phyloP scores from a whole-genome alignment of 2,329 filamentous ascomycete genomes.

The Arthrobotrys pseudoclavata region DNA sequence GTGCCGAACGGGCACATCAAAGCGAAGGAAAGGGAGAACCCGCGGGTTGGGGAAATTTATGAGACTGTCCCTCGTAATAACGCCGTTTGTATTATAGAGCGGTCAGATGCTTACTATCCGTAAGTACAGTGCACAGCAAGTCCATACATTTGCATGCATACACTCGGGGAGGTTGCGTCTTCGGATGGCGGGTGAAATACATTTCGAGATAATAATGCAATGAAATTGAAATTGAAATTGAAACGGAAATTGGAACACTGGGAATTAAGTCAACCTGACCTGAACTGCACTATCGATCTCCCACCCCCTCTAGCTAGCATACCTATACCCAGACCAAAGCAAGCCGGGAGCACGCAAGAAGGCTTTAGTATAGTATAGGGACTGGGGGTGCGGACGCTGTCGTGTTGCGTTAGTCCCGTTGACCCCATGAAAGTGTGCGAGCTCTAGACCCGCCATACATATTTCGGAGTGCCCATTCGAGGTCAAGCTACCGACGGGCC shows the following conservation, averaged over 20 bases:
- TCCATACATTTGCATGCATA: background rate
- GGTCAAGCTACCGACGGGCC: constrained; percentile 48
- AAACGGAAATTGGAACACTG: constrained; percentile 21
- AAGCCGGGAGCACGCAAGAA: constrained; percentile 35
- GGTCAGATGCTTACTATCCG: constrained; percentile 22
- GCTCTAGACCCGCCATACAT: constrained; percentile 56
- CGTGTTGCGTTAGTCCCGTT: constrained; percentile 59
- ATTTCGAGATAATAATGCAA: background rate
- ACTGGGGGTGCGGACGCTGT: constrained; percentile 52
- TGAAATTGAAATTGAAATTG: constrained; percentile 2
- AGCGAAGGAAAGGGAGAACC: constrained; percentile 32
- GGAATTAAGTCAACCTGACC: background rate
- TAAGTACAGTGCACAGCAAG: background rate
- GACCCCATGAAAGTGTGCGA: constrained; percentile 53
- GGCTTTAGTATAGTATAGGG: background rate
- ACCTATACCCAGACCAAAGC: constrained; percentile 11
- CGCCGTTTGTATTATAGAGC: constrained; percentile 25
- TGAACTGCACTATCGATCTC: constrained; percentile 27
- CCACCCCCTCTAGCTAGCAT: background rate
- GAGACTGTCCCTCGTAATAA: constrained; percentile 25
- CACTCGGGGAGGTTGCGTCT: background rate
- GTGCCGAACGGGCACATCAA: constrained; percentile 37
- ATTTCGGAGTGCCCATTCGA: constrained; percentile 43
- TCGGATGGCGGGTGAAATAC: constrained; percentile 27
- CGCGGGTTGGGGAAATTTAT: constrained; percentile 19